These are phyloP conservation scores for Lasiodiplodia gonubiensis DNA, from an alignment of 2,329 filamentous ascomycete species.

Conservation along the genomic window DNA sequence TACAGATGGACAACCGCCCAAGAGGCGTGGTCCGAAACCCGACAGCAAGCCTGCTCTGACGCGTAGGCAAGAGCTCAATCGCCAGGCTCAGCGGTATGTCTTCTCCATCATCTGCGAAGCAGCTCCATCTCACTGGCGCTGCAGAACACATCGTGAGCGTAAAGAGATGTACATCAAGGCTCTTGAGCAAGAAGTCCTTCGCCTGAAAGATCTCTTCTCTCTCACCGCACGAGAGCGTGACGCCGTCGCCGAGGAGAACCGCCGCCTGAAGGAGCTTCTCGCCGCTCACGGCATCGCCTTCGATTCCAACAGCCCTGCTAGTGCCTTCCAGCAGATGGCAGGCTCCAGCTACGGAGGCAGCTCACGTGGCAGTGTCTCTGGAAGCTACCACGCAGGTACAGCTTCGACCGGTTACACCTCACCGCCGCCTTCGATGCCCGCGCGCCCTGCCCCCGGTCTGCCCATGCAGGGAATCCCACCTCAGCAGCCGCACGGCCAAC, in stretches of 20 bases:
- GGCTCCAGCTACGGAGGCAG: slow-evolving; percentile 51
- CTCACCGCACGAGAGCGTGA: slow-evolving; percentile 77
- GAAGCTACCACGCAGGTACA: slow-evolving; percentile 62
- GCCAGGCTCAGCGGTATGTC: slow-evolving; percentile 89
- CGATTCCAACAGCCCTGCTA: slow-evolving; percentile 51
- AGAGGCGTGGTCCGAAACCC: slow-evolving; percentile 91
- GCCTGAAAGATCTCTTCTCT: slow-evolving; percentile 84
- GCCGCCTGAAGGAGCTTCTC: slow-evolving; percentile 69
- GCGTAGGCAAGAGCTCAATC: slow-evolving; percentile 88
- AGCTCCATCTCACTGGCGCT: slow-evolving; percentile 14
- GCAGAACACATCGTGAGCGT: slow-evolving; percentile 90
- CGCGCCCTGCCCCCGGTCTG: slow-evolving; percentile 9
- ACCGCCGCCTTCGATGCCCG: slow-evolving; percentile 38
- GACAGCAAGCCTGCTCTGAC: slow-evolving; percentile 95
- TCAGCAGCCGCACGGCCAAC: slow-evolving; percentile 28
- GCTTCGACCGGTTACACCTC: slow-evolving; percentile 56
- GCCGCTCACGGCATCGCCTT: slow-evolving; percentile 64
- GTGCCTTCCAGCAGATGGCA: slow-evolving; percentile 41
- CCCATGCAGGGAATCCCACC: slow-evolving; percentile 30
- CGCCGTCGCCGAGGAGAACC: slow-evolving; percentile 77
- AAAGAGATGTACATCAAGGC: slow-evolving; percentile 97
- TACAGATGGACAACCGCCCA: slow-evolving; percentile 80
- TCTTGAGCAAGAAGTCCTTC: slow-evolving; percentile 87
- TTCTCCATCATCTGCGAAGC: neutral
- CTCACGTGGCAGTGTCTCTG: slow-evolving; percentile 63